Conservation (phyloP, 495 filamentous ascomycete species). For the Xylaria palmicola region DNA sequence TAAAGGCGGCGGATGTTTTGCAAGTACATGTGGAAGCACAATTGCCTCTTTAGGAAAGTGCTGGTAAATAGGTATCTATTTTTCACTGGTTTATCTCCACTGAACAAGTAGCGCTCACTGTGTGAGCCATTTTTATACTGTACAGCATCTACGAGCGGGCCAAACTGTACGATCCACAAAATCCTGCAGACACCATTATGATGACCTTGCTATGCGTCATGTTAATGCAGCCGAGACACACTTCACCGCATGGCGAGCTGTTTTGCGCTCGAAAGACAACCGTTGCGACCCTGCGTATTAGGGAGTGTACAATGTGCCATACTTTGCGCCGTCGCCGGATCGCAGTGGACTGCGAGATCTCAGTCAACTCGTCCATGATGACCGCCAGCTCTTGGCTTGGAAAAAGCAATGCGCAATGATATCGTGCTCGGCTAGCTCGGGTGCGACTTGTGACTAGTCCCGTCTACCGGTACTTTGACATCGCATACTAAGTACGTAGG, state of each 20-base stretch:
- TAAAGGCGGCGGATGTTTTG: constrained; percentile 5
- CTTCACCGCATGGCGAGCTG: constrained; percentile 12
- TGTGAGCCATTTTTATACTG: too few species aligned
- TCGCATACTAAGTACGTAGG: too few species aligned
- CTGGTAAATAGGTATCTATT: neutral
- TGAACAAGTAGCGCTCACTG: neutral
- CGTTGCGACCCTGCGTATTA: neutral
- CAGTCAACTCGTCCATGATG: neutral
- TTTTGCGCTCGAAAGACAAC: neutral
- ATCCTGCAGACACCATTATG: constrained; percentile 14
- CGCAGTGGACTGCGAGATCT: neutral
- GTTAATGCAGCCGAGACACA: constrained; percentile 17
- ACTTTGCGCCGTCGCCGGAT: constrained; percentile 13
- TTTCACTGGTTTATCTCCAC: neutral
- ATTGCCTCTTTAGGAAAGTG: constrained; percentile 12
- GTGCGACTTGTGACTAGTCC: neutral
- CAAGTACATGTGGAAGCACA: neutral
- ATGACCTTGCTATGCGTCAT: constrained; percentile 13
- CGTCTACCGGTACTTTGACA: too few species aligned
- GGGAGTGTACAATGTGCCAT: constrained; percentile 11
- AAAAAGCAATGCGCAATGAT: constrained; percentile 6
- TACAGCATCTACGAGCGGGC: neutral
- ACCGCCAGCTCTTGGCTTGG: constrained; percentile 11
- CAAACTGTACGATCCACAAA: constrained; percentile 1
- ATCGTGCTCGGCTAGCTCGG: constrained; percentile 6